A percentile compares a stretch with the other conserved stretches of the same genome.
phyloP scores from a whole-genome alignment of 2,329 filamentous ascomycete species.

The Alternaria infectoria region DNA sequence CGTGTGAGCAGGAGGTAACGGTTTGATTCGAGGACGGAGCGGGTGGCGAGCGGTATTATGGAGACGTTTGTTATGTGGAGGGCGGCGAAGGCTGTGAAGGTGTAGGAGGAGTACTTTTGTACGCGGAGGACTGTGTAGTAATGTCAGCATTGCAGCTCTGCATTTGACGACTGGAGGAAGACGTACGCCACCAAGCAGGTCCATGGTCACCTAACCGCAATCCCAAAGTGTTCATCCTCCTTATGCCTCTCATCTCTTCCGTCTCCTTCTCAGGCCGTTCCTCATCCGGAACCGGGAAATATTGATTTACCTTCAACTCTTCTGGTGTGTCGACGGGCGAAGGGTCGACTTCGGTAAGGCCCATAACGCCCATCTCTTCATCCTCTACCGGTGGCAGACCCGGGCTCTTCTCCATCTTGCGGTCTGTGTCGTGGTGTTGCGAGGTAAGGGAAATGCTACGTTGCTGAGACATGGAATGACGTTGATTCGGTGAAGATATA shows the following conservation, averaged over 20 bases:
- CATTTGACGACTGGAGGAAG: background rate
- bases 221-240: constrained; percentile 46
- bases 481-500: constrained; percentile 36
- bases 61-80: constrained; percentile 57
- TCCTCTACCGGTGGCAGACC: constrained; percentile 32
- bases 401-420: constrained; percentile 20
- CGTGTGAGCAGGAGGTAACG: constrained; percentile 88
- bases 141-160: constrained; percentile 1
- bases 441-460: constrained; percentile 20
- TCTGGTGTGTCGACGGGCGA: constrained; percentile 70
- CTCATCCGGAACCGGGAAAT: constrained; percentile 50
- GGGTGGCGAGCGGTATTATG: constrained; percentile 41
- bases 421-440: background rate
- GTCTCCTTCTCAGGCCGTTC: constrained; percentile 11
- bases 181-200: constrained; percentile 76
- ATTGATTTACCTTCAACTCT: constrained; percentile 58
- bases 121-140: constrained; percentile 68
- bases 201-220: constrained; percentile 70
- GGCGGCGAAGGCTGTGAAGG: constrained; percentile 51
- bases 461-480: constrained; percentile 35
- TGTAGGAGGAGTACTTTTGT: constrained; percentile 87
- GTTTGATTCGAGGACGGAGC: constrained; percentile 71
- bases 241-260: constrained; percentile 12
- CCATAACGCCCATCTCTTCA: constrained; percentile 61
- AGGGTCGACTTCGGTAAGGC: constrained; percentile 80